Percentiles rank a stretch among this genome's conserved stretches.
Evolutionary conservation across 2,329 filamentous ascomycete genomes (phyloP).

Genomic region (Sarocladium oryzae): DNA sequence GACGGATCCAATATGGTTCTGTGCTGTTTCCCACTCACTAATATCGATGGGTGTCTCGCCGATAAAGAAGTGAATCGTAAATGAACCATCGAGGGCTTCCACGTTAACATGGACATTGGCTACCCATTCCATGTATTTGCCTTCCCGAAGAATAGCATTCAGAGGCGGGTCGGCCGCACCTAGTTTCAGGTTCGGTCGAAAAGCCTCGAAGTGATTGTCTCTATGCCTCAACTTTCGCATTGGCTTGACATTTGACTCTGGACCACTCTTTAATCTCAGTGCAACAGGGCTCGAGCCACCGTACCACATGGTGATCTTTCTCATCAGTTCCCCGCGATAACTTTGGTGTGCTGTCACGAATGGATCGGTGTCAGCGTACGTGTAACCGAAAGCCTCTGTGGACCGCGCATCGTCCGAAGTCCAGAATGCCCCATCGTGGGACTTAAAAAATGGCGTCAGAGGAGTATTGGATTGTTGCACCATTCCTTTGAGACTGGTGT

Average conservation of each 20-base stretch:
- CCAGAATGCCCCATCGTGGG: conserved; percentile 56
- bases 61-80: conserved; percentile 61
- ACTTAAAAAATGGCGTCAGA: conserved; percentile 61
- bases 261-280: conserved; percentile 8
- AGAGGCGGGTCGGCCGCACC: conserved; percentile 18
- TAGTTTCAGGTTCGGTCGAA: conserved; percentile 20
- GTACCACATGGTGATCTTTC: conserved; percentile 46
- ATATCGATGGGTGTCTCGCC: conserved; percentile 43
- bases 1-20: conserved; percentile 56
- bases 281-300: conserved; percentile 24
- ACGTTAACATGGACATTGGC: conserved; percentile 30
- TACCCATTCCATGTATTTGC: conserved; percentile 28
- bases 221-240: background rate
- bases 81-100: conserved; percentile 54
- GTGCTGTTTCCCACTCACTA: conserved; percentile 42
- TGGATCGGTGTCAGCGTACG: conserved; percentile 56
- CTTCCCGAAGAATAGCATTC: conserved; percentile 28
- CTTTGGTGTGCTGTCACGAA: conserved; percentile 18
- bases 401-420: conserved; percentile 56
- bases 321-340: conserved; percentile 27
- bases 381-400: conserved; percentile 62
- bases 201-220: conserved; percentile 7
- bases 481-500: conserved; percentile 48
- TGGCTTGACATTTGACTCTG: background rate
- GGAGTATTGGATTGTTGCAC: conserved; percentile 49